Percentiles rank a stretch among this genome's conserved stretches.
Evolutionary conservation across 805 yeast genomes (phyloP).

Genomic region (Wickerhamiella lipophila): DNA sequence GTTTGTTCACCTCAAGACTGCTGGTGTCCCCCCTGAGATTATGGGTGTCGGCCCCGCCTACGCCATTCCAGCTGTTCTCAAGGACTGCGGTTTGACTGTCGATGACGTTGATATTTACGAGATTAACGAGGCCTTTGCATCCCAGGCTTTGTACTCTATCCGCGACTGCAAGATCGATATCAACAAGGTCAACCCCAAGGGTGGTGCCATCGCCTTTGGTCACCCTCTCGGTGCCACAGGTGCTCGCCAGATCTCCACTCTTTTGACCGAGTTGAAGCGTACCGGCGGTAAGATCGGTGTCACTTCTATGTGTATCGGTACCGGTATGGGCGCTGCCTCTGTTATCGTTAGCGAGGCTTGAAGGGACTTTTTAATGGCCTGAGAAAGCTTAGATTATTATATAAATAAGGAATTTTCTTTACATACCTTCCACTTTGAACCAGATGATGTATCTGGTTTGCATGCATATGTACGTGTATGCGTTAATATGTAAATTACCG

Average conservation of each 20-base stretch:
- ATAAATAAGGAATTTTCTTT: background rate
- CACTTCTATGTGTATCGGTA: slow-evolving; percentile 94
- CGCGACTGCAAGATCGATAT: slow-evolving; percentile 51
- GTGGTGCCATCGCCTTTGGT: slow-evolving; percentile 95
- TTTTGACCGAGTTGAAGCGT: slow-evolving; percentile 59
- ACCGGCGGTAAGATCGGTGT: slow-evolving; percentile 70
- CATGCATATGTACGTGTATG: too few species aligned
- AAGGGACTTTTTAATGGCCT: background rate
- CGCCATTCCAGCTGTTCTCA: slow-evolving; percentile 78
- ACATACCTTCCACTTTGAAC: too few species aligned
- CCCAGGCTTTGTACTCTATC: slow-evolving; percentile 75
- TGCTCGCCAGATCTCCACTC: slow-evolving; percentile 84
- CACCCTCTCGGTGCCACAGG: slow-evolving; percentile 90
- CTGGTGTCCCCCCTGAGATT: slow-evolving; percentile 92
- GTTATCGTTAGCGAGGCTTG: slow-evolving; percentile 57
- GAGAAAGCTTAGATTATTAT: background rate
- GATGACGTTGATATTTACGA: slow-evolving; percentile 68
- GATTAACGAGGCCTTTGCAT: slow-evolving; percentile 94
- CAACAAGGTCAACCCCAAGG: slow-evolving; percentile 72
- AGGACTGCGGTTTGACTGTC: slow-evolving; percentile 44
- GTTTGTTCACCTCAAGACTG: slow-evolving; percentile 63
- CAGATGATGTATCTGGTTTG: too few species aligned
- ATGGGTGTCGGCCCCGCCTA: slow-evolving; percentile 98
- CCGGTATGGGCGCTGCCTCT: slow-evolving; percentile 98
- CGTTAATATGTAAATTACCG: too few species aligned